Base-by-base conservation (phyloP, 495 filamentous ascomycete genomes). In the Articulospora tetracladia region DNA sequence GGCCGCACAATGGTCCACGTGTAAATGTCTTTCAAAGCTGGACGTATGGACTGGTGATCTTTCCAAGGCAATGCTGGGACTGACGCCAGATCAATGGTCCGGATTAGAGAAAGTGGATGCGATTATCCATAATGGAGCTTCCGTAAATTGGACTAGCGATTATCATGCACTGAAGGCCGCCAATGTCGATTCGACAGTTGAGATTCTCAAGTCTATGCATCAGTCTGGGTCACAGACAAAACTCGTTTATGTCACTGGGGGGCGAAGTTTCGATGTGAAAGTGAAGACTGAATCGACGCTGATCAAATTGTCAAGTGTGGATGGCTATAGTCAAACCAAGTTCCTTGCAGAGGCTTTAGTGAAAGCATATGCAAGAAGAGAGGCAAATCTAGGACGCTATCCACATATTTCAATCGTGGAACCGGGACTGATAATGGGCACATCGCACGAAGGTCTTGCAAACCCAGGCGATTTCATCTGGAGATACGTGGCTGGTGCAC, bases 91-190 rank as follows among this genome's bases (percentile, higher is more conserved):
- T 0, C 73, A 73, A 1, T 95, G 88, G 89, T 69, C 88, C 41
- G 73, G 64, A 19, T 65, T 97, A 1, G 67, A 85, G 6, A 76
- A 83, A 52, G 86, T 87, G 0, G 90, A 95, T 67, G 74, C 90
- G 0, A 78, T 97, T 12, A 88, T 97, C 53, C 92, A 96, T 74
- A 97, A 96, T 67, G 93, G 91, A 48, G 93, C 93, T 6, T 76
- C 76, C 32, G 90, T 95, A 17, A 86, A 97, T 67, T 97, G 93
- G 93, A 82, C 95, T 22, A 77, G 84, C 64, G 83, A 83, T 3
- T 96, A 97, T 73, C 77, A 86, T 6, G 82, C 83, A 17, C 82
- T 97, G 60, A 81, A 81, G 68, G 73, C 84, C 0, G 77, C 88
- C 39, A 97, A 97, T 66, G 91, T 97, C 3, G 8, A 25, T 27